Conservation (phyloP, 2,329 filamentous ascomycete species). For the Metarhizium humberi region DNA sequence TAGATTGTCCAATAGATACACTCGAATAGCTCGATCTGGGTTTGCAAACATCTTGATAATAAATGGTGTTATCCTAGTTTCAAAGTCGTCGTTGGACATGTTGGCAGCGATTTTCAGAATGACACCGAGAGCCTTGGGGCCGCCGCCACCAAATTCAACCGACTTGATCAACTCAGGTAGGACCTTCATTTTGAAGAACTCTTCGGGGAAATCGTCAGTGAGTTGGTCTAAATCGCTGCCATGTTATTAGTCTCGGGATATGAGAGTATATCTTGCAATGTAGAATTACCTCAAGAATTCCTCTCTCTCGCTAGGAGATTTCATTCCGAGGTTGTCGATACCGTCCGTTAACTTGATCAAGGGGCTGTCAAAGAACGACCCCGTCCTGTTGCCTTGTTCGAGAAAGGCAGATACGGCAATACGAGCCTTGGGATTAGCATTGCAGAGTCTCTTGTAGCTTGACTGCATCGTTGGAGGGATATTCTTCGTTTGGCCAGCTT, state of each 20-base stretch:
- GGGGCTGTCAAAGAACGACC: conserved; percentile 87
- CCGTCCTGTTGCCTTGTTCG: conserved; percentile 73
- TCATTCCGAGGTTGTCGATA: conserved; percentile 86
- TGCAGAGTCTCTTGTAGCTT: conserved; percentile 82
- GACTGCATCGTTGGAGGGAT: conserved; percentile 83
- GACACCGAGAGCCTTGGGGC: conserved; percentile 78
- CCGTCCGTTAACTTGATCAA: conserved; percentile 88
- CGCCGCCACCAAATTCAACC: conserved; percentile 95
- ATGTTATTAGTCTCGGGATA: conserved; percentile 18
- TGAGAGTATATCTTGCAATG: background rate
- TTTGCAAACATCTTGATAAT: conserved; percentile 81
- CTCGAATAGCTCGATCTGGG: conserved; percentile 83
- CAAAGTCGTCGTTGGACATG: conserved; percentile 82
- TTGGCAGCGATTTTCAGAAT: conserved; percentile 89
- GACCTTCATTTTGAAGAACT: conserved; percentile 97
- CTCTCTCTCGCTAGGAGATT: conserved; percentile 74
- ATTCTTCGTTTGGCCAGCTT: conserved; percentile 75
- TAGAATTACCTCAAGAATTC: conserved; percentile 59
- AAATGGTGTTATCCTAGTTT: conserved; percentile 72
- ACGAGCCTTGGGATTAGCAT: conserved; percentile 80
- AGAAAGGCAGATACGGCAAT: conserved; percentile 79
- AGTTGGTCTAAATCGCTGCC: conserved; percentile 67
- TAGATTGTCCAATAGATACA: conserved; percentile 82
- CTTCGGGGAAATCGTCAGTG: conserved; percentile 90
- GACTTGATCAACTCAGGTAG: conserved; percentile 94